phyloP scores from a whole-genome alignment of 345 rosid genomes.

The Citrus trifoliata region DNA sequence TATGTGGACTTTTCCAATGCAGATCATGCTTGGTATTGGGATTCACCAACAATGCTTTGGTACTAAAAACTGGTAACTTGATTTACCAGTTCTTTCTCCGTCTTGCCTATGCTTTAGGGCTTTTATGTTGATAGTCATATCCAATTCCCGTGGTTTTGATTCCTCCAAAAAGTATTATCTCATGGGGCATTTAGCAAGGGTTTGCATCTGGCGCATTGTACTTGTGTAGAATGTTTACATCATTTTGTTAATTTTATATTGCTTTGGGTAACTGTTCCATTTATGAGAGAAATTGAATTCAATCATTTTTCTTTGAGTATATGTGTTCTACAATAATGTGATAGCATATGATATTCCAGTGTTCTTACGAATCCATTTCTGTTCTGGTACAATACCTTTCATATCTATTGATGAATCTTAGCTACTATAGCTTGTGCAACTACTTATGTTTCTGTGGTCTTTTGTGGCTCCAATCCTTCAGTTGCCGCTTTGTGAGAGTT shows the following conservation, averaged over 20 bases:
- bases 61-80: background rate
- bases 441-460: background rate
- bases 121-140: background rate
- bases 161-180: background rate
- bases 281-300: background rate
- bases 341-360: background rate
- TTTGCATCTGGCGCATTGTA: background rate
- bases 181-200: background rate
- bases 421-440: background rate
- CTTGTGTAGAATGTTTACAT: background rate
- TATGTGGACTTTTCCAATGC: conserved; percentile 2
- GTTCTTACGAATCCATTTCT: background rate
- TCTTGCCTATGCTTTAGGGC: background rate
- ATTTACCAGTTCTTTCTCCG: background rate
- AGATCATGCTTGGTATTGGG: background rate
- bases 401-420: background rate
- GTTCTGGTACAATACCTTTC: background rate
- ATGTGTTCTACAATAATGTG: background rate
- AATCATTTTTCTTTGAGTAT: background rate
- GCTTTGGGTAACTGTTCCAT: background rate
- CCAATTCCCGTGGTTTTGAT: background rate
- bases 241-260: background rate
- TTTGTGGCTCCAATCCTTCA: conserved; percentile 5
- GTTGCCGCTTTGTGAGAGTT: conserved; percentile 16
- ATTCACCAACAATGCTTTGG: background rate